A percentile compares a stretch with the other conserved stretches of the same genome.
phyloP scores from a whole-genome alignment of 108 stramenopile genomes.

The Chaetoceros tenuissimus region DNA sequence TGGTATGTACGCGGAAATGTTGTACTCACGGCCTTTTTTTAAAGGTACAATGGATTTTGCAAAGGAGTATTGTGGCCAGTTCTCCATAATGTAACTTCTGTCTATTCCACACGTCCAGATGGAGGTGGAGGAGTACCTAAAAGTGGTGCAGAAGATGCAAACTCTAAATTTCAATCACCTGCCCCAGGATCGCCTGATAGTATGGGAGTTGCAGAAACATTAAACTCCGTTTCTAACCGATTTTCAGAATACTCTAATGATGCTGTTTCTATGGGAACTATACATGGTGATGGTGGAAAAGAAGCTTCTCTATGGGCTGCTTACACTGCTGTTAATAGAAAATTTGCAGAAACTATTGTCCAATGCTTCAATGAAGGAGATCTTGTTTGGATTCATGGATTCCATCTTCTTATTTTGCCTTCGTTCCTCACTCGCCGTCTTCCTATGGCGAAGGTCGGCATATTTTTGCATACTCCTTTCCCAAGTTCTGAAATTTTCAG shows the following conservation, averaged over 20 bases:
- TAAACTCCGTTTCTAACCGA: constrained; percentile 15
- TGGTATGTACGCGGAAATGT: neutral
- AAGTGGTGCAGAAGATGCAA: no score
- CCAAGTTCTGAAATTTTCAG: constrained; percentile 97
- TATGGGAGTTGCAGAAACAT: constrained; percentile 17
- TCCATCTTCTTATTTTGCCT: constrained; percentile 95
- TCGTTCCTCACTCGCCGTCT: constrained; percentile 85
- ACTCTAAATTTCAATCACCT: neutral
- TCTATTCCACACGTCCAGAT: constrained; percentile 49
- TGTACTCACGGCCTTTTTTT: constrained; percentile 1
- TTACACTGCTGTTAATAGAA: constrained; percentile 86
- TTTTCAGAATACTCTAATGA: constrained; percentile 71
- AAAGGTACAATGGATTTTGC: constrained; percentile 93
- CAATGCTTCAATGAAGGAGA: constrained; percentile 85
- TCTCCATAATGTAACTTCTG: constrained; percentile 90
- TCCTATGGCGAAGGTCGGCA: constrained; percentile 81
- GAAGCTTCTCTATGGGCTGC: constrained; percentile 85
- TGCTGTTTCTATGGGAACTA: constrained; percentile 73
- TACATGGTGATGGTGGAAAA: constrained; percentile 75
- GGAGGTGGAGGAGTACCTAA: constrained; percentile 8
- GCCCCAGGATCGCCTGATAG: constrained; percentile 11
- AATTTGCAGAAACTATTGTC: constrained; percentile 81
- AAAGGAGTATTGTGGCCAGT: constrained; percentile 94
- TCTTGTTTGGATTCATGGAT: constrained; percentile 98
- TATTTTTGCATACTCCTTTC: constrained; percentile 98